Base-by-base conservation (phyloP, 495 filamentous ascomycete genomes). In the Venustampulla echinocandica region DNA sequence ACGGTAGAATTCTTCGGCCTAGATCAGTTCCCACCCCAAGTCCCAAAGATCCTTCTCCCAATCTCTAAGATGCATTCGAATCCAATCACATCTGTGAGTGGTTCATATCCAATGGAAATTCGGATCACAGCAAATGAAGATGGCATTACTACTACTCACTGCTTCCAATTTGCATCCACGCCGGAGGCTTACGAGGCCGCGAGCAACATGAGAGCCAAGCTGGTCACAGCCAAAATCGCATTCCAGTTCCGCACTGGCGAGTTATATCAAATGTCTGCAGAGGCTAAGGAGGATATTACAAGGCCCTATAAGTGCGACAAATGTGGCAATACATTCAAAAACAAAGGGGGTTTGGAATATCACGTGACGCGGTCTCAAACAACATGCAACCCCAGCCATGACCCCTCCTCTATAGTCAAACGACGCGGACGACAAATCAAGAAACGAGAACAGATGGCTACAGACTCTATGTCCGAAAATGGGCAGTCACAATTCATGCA, bases 291-390 rank as follows among this genome's bases (percentile, higher is more conserved):
- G 11, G 17, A 4, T 2, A 51, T 49, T 2, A 33, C 38, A 7
- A 68, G 63, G 40, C 45, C 58, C 0, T 71, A 30, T 22, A 54
- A 58, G 11, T 78, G 74, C 46, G 61, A 68, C 3, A 69, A 61
- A 14, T 78, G 74, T 41, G 69, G 66, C 10, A 61, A 60, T 5
- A 51, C 54, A 18, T 78, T 68, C 67, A 76, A 74, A 47, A 76
- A 76, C 44, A 61, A 69, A 14, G 59, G 67, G 24, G 74, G 74
- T 1, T 58, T 78, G 21, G 64, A 73, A 30, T 78, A 78, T 51
- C 74, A 78, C 44, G 53, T 65, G 1, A 66, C 61, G 1, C 72
- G 72, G 38, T 70, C 71, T 1, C 60, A 64, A 35, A 62, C 63
- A 13, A 20, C 61, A 14, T 78, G 74, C 53, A 78, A 78, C 49